phyloP scores from a whole-genome alignment of 2,329 filamentous ascomycete genomes.

The Ophiostoma sp. region DNA sequence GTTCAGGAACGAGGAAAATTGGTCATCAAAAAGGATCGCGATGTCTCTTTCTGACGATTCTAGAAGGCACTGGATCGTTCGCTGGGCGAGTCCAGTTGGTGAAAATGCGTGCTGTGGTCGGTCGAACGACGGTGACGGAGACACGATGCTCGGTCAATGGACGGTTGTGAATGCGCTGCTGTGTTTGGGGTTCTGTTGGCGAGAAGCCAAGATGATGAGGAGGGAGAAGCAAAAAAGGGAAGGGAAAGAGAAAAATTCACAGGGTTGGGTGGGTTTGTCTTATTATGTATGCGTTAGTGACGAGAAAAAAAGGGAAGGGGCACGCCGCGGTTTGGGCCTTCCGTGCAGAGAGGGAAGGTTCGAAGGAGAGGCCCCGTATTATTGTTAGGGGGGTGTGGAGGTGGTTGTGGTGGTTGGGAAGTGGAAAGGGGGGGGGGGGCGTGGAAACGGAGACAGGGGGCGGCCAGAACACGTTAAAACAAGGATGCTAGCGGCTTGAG shows the following conservation, averaged over 20 bases:
- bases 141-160: constrained; percentile 22
- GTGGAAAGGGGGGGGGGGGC: background rate
- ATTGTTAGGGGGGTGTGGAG: background rate
- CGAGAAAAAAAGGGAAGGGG: constrained; percentile 18
- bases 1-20: constrained; percentile 32
- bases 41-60: constrained; percentile 42
- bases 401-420: constrained; percentile 11
- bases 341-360: constrained; percentile 10
- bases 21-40: constrained; percentile 36
- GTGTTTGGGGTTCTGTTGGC: constrained; percentile 21
- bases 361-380: constrained; percentile 8
- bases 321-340: constrained; percentile 19
- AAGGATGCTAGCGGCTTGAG: constrained; percentile 25
- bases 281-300: constrained; percentile 26
- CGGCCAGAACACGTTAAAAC: constrained; percentile 24
- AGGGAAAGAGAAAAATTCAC: constrained; percentile 16
- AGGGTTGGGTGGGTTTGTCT: constrained; percentile 23
- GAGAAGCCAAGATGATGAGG: constrained; percentile 25
- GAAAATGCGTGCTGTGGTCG: constrained; percentile 20
- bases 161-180: background rate
- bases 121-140: constrained; percentile 9
- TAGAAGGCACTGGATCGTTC: constrained; percentile 44
- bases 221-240: constrained; percentile 13
- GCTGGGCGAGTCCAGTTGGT: constrained; percentile 36
- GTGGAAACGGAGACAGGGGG: constrained; percentile 1